These are phyloP conservation scores for Hemileccinum rubropunctum DNA, from an alignment of 768 basidiomycete species.

Conservation along the genomic window DNA sequence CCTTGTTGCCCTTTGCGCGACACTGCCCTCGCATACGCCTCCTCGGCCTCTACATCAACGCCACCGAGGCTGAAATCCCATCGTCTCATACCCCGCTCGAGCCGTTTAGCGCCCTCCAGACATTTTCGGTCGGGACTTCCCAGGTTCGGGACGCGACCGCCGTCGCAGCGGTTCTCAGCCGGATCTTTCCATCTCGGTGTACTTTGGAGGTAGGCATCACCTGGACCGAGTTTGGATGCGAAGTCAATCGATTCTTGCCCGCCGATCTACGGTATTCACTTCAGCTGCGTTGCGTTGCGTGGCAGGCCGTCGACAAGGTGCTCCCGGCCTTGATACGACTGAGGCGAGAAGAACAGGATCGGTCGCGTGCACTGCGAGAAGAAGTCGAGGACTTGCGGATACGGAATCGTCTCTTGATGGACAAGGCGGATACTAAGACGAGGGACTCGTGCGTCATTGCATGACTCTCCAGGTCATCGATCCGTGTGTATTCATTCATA, in stretches of 20 bases:
- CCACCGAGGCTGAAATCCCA: slow-evolving; percentile 23
- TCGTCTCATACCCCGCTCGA: slow-evolving; percentile 2
- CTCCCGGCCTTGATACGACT: slow-evolving; percentile 44
- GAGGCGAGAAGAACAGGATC: slow-evolving; percentile 43
- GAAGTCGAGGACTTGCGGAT: slow-evolving; percentile 52
- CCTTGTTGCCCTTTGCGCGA: slow-evolving; percentile 38
- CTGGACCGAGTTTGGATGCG: slow-evolving; percentile 36
- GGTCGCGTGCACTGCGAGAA: slow-evolving; percentile 35
- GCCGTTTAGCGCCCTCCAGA: slow-evolving; percentile 18
- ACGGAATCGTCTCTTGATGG: slow-evolving; percentile 44
- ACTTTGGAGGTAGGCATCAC: slow-evolving; percentile 45
- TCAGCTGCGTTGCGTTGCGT: slow-evolving; percentile 31
- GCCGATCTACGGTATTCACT: background rate
- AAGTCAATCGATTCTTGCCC: slow-evolving; percentile 11
- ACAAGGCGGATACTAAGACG: slow-evolving; percentile 18
- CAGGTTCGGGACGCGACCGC: slow-evolving; percentile 39
- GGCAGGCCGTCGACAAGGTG: slow-evolving; percentile 42
- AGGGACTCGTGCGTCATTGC: slow-evolving; percentile 30
- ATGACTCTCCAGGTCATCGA: slow-evolving; percentile 11
- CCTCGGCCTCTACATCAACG: slow-evolving; percentile 39
- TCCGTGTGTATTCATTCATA: background rate
- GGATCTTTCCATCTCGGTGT: slow-evolving; percentile 45
- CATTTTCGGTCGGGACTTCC: slow-evolving; percentile 51
- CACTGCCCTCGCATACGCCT: slow-evolving; percentile 37
- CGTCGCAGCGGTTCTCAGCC: slow-evolving; percentile 53